These are phyloP conservation scores for Vigna nakashimae DNA, from an alignment of 306 rosid species.

Conservation along the genomic window DNA sequence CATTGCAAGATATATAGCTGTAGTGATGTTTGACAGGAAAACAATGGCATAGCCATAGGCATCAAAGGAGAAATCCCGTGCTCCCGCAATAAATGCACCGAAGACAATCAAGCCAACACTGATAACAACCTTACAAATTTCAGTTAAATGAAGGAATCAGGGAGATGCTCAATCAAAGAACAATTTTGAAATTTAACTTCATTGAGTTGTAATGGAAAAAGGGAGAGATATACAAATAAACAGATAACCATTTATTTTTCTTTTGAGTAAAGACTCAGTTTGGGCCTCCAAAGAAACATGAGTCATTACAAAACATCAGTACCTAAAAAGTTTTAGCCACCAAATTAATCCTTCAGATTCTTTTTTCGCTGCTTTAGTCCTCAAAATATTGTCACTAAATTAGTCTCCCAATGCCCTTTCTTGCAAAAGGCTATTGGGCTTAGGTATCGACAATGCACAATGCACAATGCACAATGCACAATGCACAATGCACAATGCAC, in stretches of 20 bases:
- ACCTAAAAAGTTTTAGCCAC: background rate
- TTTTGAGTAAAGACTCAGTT: background rate
- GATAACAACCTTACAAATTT: conserved; percentile 73
- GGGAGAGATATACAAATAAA: conserved; percentile 2
- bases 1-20: conserved; percentile 86
- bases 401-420: background rate
- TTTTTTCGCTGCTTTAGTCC: background rate
- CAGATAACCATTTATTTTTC: background rate
- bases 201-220: conserved; percentile 10
- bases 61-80: conserved; percentile 82
- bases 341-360: background rate
- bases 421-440: background rate
- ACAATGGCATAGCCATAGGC: conserved; percentile 80
- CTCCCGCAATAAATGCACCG: conserved; percentile 88
- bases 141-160: conserved; percentile 71
- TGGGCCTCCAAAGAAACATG: background rate
- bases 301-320: background rate
- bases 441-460: background rate
- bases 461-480: background rate
- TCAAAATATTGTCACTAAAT: background rate
- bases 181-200: conserved; percentile 1
- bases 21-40: conserved; percentile 78
- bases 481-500: background rate
- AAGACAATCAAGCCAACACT: conserved; percentile 84
- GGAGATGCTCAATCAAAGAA: conserved; percentile 50